Base-by-base conservation (phyloP, 495 filamentous ascomycete species). In the Aspergillus haitiensis region DNA sequence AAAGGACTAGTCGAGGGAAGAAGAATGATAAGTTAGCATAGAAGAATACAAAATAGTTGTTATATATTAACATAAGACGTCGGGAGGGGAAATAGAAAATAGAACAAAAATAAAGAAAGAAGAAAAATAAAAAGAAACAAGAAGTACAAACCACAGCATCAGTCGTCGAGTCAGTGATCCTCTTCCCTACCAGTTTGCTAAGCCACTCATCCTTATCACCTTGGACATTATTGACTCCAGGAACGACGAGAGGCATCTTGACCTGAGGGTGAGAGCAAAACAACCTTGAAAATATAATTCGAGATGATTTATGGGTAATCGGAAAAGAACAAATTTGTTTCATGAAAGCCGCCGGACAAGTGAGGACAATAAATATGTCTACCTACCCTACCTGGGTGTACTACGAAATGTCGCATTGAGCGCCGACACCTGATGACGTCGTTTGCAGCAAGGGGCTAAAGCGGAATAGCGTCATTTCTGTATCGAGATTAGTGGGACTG, bases 221-320 rank as follows among this genome's bases (percentile, higher is more conserved):
- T 68, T 63, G 42, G 74, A 21, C 69, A 72, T 78, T 81, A 67
- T 78, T 82, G 75, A 92, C 75, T 67, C 85, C 88, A 12, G 89
- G 89, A 15, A 92, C 83, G 67, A 93, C 86, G 74, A 93, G 89
- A 79, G 90, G 90, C 90, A 93, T 93, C 42, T 39, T 55, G 11
- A 12, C 21, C 1, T 33, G 55, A 40, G 13, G 7, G 46, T 51
- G 27, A 5, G 37, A 40, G 2, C 44, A 33, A 11, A 51, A 51
- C 4, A 31, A 34, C 7, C 21, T 51, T 33, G 31, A 15, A 13
- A 32, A 11, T 21, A 18, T 47, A 51, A 12, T 3, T 34, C 31
- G 21, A 34, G 31, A 15, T 51, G 27, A 47, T 6, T 18, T 18
- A 8, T 7, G 16, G 6, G 21, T 18, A 47, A 1, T 21, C 10